Conservation (phyloP, 257 asterid species). For the Mentha longifolia region DNA sequence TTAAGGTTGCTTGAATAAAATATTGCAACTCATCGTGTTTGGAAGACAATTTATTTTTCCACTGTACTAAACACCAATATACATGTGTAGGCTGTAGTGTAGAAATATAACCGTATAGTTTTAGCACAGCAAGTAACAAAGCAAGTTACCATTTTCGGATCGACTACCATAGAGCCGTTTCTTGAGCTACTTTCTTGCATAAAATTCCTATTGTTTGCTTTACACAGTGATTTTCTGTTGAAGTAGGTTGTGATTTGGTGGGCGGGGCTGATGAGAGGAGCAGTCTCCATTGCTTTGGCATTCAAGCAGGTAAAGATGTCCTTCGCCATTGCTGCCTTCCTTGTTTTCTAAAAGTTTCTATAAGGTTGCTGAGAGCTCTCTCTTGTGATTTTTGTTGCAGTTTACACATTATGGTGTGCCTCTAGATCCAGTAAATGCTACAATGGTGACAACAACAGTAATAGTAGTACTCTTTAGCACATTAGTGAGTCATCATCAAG, state of each 20-base stretch:
- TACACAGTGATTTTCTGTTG: background rate
- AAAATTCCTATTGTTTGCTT: background rate
- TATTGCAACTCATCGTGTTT: no score
- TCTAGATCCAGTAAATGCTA: slow-evolving; percentile 62
- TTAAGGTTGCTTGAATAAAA: background rate
- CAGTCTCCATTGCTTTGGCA: slow-evolving; percentile 95
- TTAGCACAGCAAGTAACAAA: background rate
- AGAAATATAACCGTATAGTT: background rate
- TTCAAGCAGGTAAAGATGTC: slow-evolving; percentile 74
- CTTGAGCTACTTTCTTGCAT: slow-evolving; percentile 14
- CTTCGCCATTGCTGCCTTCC: background rate
- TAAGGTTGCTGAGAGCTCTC: background rate
- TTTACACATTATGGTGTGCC: slow-evolving; percentile 80
- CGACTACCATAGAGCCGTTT: background rate
- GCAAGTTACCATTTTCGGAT: background rate
- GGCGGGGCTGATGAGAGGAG: slow-evolving; percentile 99
- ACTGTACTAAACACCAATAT: background rate
- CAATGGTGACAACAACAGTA: slow-evolving; percentile 69
- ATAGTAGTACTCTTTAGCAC: slow-evolving; percentile 84
- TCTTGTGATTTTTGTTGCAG: slow-evolving; percentile 39
- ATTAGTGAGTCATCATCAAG: slow-evolving; percentile 51
- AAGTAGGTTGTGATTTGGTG: slow-evolving; percentile 84
- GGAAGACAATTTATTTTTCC: no score
- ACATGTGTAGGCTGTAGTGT: background rate
- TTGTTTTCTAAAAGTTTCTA: background rate